These are phyloP conservation scores for Plasmodium fragile DNA, from an alignment of 169 alveolate genomes.

Conservation along the genomic window DNA sequence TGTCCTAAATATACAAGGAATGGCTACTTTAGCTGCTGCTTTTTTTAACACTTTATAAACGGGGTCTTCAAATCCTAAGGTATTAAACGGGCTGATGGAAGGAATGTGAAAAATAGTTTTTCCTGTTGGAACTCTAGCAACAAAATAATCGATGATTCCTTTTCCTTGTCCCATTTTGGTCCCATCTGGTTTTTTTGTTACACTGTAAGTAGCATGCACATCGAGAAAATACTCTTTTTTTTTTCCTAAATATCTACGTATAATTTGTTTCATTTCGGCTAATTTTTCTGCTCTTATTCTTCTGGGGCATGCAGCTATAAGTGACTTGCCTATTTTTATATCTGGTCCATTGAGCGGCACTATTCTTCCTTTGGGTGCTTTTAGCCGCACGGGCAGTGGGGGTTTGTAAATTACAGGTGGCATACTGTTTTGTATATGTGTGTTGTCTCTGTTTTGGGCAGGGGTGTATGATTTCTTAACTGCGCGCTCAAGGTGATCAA, in stretches of 20 bases:
- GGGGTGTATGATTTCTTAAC: background rate
- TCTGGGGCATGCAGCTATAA: slow-evolving; percentile 83
- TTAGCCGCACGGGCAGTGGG: slow-evolving; percentile 83
- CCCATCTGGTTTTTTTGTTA: slow-evolving; percentile 87
- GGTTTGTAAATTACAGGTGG: slow-evolving; percentile 85
- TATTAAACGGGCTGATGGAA: slow-evolving; percentile 61
- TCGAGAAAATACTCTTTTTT: slow-evolving; percentile 81
- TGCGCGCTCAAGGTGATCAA: background rate
- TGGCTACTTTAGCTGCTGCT: slow-evolving; percentile 74
- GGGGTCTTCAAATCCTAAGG: slow-evolving; percentile 70
- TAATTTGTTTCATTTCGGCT: slow-evolving; percentile 82
- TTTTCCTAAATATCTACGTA: slow-evolving; percentile 80
- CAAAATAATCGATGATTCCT: slow-evolving; percentile 84
- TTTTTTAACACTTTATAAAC: slow-evolving; percentile 66
- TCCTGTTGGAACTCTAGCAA: slow-evolving; percentile 89
- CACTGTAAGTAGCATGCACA: slow-evolving; percentile 88
- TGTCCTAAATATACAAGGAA: slow-evolving; percentile 67
- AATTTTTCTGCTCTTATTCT: slow-evolving; percentile 84
- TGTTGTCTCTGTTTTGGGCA: slow-evolving; percentile 4
- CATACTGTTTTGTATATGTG: slow-evolving; percentile 67
- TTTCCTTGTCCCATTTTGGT: slow-evolving; percentile 90
- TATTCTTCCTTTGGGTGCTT: slow-evolving; percentile 87
- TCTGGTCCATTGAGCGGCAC: slow-evolving; percentile 81
- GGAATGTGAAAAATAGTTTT: slow-evolving; percentile 69
- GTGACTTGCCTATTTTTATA: slow-evolving; percentile 82